Conservation (phyloP, 805 yeast species). For the Saturnispora quitensis region DNA sequence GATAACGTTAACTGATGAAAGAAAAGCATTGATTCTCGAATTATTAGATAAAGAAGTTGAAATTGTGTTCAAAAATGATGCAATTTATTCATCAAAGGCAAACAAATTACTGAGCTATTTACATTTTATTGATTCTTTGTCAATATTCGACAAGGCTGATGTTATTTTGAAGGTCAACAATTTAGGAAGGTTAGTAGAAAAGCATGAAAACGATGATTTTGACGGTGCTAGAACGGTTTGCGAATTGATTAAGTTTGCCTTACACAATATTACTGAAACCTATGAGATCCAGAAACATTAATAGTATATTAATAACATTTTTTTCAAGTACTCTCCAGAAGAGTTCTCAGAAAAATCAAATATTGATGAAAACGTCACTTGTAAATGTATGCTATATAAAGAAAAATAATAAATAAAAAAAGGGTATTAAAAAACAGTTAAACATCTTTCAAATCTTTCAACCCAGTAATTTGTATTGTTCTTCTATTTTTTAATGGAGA, state of each 20-base stretch:
- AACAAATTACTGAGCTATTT: conserved; percentile 45
- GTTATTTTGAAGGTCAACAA: not conserved
- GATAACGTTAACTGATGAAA: conserved; percentile 34
- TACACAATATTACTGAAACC: not conserved
- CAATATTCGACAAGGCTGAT: not conserved
- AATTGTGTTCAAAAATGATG: conserved; percentile 24
- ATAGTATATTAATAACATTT: not conserved
- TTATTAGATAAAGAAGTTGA: conserved; percentile 33
- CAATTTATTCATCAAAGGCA: conserved; percentile 24
- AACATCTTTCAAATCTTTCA: conserved; percentile 38
- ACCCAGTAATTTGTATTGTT: conserved; percentile 13
- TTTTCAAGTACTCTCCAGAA: not conserved
- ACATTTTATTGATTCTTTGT: conserved; percentile 36
- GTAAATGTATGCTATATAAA: not conserved
- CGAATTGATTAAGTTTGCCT: conserved; percentile 16
- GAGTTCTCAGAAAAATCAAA: not conserved
- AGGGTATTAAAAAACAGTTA: conserved; percentile 38
- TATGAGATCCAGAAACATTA: not conserved
- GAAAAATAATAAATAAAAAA: not conserved
- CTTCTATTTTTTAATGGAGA: conserved; percentile 24
- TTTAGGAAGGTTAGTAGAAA: not conserved
- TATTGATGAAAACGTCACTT: not conserved
- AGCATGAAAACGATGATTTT: not conserved
- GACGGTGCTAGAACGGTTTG: conserved; percentile 5
- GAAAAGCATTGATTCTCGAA: conserved; percentile 35